Conservation (phyloP, 768 basidiomycete genomes). For the Mycena latifolia region DNA sequence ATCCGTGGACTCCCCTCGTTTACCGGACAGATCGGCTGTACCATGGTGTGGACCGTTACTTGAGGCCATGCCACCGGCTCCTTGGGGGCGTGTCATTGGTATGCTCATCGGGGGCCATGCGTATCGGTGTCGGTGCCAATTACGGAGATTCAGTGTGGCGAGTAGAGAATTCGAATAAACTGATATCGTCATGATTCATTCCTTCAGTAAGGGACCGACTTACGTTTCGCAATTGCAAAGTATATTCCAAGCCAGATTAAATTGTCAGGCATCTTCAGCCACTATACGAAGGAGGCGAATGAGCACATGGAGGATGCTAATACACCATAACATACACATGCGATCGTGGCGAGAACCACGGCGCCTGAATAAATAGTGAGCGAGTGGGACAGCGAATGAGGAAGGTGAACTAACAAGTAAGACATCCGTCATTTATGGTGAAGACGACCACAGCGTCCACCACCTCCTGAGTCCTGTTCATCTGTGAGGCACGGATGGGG, state of each 20-base stretch:
- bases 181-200: neutral
- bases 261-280: constrained; percentile 19
- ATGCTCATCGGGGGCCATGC: constrained; percentile 13
- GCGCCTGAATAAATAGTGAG: constrained; percentile 5
- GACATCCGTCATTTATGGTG: constrained; percentile 22
- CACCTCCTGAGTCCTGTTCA: constrained; percentile 23
- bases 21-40: neutral
- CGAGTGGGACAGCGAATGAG: neutral
- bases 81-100: constrained; percentile 11
- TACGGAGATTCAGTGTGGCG: constrained; percentile 30
- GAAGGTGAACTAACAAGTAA: constrained; percentile 10
- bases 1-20: neutral
- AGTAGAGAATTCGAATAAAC: constrained; percentile 28
- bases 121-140: constrained; percentile 28
- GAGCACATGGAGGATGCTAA: neutral
- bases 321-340: constrained; percentile 4
- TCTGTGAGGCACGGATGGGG: neutral
- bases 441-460: constrained; percentile 26
- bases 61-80: neutral
- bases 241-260: constrained; percentile 31
- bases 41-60: neutral
- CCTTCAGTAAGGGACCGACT: neutral
- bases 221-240: constrained; percentile 29
- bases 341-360: constrained; percentile 19
- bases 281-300: neutral